phyloP scores from a whole-genome alignment of 2,329 filamentous ascomycete species.

The Lachnellula occidentalis region DNA sequence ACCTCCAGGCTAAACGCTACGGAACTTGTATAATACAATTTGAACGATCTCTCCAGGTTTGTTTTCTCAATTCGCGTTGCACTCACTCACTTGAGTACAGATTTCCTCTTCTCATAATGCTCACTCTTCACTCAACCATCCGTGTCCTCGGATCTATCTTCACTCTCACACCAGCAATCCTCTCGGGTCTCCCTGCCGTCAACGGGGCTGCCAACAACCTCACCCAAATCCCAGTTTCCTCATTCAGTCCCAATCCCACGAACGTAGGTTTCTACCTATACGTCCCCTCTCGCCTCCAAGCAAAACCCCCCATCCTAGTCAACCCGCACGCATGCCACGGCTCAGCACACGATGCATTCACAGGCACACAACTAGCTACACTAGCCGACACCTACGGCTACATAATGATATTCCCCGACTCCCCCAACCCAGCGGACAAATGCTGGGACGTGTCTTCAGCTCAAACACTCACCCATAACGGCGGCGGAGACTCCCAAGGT shows the following conservation, averaged over 20 bases:
- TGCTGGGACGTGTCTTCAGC: conserved; percentile 56
- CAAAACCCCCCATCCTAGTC: conserved; percentile 20
- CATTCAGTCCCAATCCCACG: conserved; percentile 39
- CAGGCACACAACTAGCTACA: conserved; percentile 40
- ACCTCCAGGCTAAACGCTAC: neutral
- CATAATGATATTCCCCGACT: conserved; percentile 54
- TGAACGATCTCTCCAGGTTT: neutral
- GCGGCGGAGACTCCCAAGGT: conserved; percentile 48
- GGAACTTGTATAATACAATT: neutral
- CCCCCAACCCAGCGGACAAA: conserved; percentile 39
- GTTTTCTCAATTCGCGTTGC: neutral
- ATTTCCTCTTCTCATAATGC: neutral
- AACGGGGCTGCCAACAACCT: conserved; percentile 13
- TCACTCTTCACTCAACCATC: neutral
- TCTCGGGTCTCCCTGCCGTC: conserved; percentile 1
- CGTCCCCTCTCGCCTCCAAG: conserved; percentile 11
- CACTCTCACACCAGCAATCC: neutral
- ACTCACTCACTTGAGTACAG: neutral
- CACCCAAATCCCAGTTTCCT: conserved; percentile 30
- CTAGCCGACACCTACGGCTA: conserved; percentile 50
- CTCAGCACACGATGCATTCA: conserved; percentile 31
- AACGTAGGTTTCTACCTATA: conserved; percentile 29
- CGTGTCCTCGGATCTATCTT: neutral
- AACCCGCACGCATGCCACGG: conserved; percentile 31
- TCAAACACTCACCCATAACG: conserved; percentile 47